Evolutionary conservation across 176 grass and related monocot species (phyloP).

Genomic region (Raddia guianensis): DNA sequence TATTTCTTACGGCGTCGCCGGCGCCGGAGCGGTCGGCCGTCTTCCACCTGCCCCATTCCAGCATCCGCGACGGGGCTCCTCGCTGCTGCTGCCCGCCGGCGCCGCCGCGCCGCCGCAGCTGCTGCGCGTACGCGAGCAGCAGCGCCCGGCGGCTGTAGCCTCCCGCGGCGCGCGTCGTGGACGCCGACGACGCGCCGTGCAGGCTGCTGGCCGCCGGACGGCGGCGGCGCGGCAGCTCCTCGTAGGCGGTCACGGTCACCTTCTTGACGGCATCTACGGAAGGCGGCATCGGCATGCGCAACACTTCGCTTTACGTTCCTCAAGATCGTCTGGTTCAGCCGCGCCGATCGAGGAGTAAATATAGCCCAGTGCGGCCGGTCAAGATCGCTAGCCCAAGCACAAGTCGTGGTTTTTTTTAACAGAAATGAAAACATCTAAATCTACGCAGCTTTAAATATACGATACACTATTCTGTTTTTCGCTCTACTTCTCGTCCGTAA

Average conservation of each 20-base stretch:
- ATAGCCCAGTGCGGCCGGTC: too few relatives aligned
- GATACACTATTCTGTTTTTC: too few relatives aligned
- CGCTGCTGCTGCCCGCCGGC: not conserved
- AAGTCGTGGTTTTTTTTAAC: too few relatives aligned
- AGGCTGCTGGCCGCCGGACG: not conserved
- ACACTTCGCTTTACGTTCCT: too few relatives aligned
- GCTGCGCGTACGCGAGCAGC: slow-evolving; percentile 46
- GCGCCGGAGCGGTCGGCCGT: not conserved
- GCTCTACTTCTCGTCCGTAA: too few relatives aligned
- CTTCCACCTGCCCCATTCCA: slow-evolving; percentile 47
- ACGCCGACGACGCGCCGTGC: not conserved
- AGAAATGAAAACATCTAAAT: too few relatives aligned
- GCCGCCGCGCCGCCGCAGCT: slow-evolving; percentile 26
- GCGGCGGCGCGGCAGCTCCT: slow-evolving; percentile 38
- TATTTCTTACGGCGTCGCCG: not conserved
- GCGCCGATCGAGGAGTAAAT: too few relatives aligned
- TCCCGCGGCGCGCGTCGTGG: not conserved
- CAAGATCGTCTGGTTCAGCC: too few relatives aligned
- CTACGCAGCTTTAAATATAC: too few relatives aligned
- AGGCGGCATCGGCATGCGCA: not conserved
- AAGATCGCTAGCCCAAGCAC: too few relatives aligned
- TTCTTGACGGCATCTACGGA: slow-evolving; percentile 24
- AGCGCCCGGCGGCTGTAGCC: slow-evolving; percentile 34
- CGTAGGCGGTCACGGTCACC: slow-evolving; percentile 40
- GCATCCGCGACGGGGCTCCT: not conserved